These are phyloP conservation scores for Trypanosoma congolense DNA, from an alignment of 208 protist species.

Conservation along the genomic window DNA sequence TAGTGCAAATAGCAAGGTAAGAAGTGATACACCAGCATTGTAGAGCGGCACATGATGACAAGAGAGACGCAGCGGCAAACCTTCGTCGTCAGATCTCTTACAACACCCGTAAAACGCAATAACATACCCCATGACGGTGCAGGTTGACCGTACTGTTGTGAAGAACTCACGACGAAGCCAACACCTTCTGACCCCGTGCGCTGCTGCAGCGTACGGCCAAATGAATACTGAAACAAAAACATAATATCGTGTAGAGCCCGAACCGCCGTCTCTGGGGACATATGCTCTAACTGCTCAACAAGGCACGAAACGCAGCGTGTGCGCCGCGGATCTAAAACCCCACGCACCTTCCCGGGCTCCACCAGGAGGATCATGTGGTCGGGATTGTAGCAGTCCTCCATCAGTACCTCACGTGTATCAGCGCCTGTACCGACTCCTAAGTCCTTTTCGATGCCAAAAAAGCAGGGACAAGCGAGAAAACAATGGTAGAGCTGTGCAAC, in stretches of 20 bases:
- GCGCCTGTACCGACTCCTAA: too few relatives aligned
- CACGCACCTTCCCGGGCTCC: neutral
- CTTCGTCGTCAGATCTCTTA: slow-evolving; percentile 7
- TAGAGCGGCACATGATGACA: slow-evolving; percentile 16
- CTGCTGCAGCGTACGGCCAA: slow-evolving; percentile 10
- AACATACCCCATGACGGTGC: slow-evolving; percentile 6
- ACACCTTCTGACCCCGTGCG: neutral
- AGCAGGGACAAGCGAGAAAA: too few relatives aligned
- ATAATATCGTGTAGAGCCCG: slow-evolving; percentile 15
- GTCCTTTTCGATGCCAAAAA: too few relatives aligned
- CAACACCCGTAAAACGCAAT: slow-evolving; percentile 5
- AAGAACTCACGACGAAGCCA: neutral
- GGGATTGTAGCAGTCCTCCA: slow-evolving; percentile 20
- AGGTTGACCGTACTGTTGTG: neutral
- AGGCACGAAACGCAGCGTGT: slow-evolving; percentile 21
- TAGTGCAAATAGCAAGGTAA: slow-evolving; percentile 17
- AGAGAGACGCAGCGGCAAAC: slow-evolving; percentile 7
- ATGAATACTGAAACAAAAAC: slow-evolving; percentile 18
- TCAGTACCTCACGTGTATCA: neutral
- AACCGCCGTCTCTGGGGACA: slow-evolving; percentile 2
- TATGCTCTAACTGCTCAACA: slow-evolving; percentile 11
- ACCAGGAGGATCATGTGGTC: slow-evolving; percentile 20
- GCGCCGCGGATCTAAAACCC: slow-evolving; percentile 4
- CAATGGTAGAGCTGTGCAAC: too few relatives aligned
- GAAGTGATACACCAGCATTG: slow-evolving; percentile 7